phyloP scores from a whole-genome alignment of 2,329 filamentous ascomycete genomes.

The Aschersonia sp. region DNA sequence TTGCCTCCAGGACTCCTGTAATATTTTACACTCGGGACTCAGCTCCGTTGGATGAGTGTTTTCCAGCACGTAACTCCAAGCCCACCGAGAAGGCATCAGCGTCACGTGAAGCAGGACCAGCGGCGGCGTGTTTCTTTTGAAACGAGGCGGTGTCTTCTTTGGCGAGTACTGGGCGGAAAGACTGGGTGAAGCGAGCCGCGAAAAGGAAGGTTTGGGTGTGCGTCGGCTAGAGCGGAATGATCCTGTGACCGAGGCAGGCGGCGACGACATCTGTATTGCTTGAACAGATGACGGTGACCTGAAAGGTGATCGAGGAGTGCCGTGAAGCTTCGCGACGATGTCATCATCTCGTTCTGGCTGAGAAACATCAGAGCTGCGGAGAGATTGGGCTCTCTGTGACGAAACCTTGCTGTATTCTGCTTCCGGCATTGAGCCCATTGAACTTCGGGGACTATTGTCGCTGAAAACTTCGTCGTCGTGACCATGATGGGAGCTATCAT shows the following conservation, averaged over 20 bases:
- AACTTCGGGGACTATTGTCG: slow-evolving; percentile 41
- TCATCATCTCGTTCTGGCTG: slow-evolving; percentile 29
- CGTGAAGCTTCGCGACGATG: slow-evolving; percentile 40
- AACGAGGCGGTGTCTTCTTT: slow-evolving; percentile 43
- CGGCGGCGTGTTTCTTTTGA: slow-evolving; percentile 45
- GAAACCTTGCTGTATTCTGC: slow-evolving; percentile 18
- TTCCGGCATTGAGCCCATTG: slow-evolving; percentile 34
- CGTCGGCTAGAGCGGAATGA: slow-evolving; percentile 41
- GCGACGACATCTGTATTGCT: slow-evolving; percentile 59
- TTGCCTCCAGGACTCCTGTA: slow-evolving; percentile 51
- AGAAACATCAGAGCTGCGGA: slow-evolving; percentile 36
- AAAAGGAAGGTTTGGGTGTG: slow-evolving; percentile 31
- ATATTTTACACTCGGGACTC: slow-evolving; percentile 29
- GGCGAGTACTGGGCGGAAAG: slow-evolving; percentile 37
- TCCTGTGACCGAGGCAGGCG: slow-evolving; percentile 40
- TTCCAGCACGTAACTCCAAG: slow-evolving; percentile 44
- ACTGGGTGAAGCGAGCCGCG: slow-evolving; percentile 40
- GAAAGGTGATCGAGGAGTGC: slow-evolving; percentile 48
- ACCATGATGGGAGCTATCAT: slow-evolving; percentile 36
- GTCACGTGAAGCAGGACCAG: slow-evolving; percentile 69
- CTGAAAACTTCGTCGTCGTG: slow-evolving; percentile 45
- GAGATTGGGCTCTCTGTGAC: slow-evolving; percentile 15
- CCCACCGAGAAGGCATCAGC: slow-evolving; percentile 54
- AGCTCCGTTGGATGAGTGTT: slow-evolving; percentile 23
- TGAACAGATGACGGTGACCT: slow-evolving; percentile 55